Evolutionary conservation across 2,329 filamentous ascomycete species (phyloP).

Genomic region (Curvularia eragrostidis): DNA sequence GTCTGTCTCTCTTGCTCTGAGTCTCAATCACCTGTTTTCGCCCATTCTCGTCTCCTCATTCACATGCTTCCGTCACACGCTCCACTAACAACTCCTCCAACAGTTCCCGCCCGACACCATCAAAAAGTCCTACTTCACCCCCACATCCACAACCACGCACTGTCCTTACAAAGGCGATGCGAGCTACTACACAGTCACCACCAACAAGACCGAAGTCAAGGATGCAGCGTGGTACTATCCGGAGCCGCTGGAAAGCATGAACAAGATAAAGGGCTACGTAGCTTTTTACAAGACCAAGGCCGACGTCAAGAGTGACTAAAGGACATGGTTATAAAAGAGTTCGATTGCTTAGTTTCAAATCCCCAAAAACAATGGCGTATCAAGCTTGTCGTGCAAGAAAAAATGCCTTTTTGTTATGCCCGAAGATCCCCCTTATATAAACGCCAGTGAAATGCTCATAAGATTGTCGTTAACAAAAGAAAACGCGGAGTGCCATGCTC

Average conservation of each 20-base stretch:
- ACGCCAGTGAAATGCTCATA: slow-evolving; percentile 21
- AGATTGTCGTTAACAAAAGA: slow-evolving; percentile 4
- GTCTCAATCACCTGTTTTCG: background rate
- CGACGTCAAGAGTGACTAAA: slow-evolving; percentile 23
- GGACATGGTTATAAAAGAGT: slow-evolving; percentile 2
- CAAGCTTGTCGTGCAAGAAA: background rate
- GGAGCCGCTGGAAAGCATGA: slow-evolving; percentile 56
- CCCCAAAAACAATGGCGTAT: slow-evolving; percentile 1
- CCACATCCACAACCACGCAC: slow-evolving; percentile 56
- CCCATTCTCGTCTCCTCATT: no score
- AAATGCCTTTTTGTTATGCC: background rate
- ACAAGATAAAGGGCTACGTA: slow-evolving; percentile 62
- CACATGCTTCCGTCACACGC: background rate
- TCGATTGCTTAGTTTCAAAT: background rate
- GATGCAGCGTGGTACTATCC: slow-evolving; percentile 68
- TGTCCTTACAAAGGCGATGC: slow-evolving; percentile 66
- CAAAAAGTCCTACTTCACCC: slow-evolving; percentile 52
- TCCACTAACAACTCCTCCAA: slow-evolving; percentile 7
- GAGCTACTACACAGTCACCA: slow-evolving; percentile 62
- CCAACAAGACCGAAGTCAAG: slow-evolving; percentile 56
- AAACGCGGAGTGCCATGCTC: background rate
- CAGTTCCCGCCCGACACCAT: slow-evolving; percentile 53
- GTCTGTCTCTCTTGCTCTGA: slow-evolving; percentile 26
- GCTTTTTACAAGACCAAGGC: slow-evolving; percentile 62
- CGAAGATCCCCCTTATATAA: background rate